phyloP scores from a whole-genome alignment of 345 rosid genomes.

The Bruguiera gymnorhiza region DNA sequence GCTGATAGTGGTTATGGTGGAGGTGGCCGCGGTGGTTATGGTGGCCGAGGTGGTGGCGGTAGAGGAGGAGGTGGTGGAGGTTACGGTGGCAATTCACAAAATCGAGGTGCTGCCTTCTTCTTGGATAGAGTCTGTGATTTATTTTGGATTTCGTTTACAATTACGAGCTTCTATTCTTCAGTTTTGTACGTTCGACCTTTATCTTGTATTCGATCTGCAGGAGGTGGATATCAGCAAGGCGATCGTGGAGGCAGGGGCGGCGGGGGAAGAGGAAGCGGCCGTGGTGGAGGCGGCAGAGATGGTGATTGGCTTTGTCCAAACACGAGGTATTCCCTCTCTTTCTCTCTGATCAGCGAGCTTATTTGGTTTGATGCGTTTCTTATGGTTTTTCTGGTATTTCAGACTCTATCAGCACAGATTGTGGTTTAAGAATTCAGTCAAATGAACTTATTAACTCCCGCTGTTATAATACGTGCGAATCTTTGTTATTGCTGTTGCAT shows the following conservation, averaged over 20 bases:
- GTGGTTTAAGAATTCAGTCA: neutral
- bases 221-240: conserved; percentile 3
- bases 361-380: neutral
- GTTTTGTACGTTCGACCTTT: neutral
- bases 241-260: conserved; percentile 17
- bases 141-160: neutral
- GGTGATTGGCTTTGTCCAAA: conserved; percentile 5
- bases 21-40: conserved; percentile 45
- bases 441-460: neutral
- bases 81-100: conserved; percentile 39
- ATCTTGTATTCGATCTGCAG: neutral
- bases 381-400: neutral
- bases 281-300: neutral
- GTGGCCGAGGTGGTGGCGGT: conserved; percentile 42
- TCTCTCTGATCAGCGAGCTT: neutral
- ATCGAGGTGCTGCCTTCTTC: neutral
- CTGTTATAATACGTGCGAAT: conserved; percentile 1
- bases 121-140: neutral
- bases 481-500: conserved; percentile 30
- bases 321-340: neutral
- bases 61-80: conserved; percentile 34
- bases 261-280: conserved; percentile 44
- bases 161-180: neutral
- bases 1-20: conserved; percentile 25
- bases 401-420: neutral